Conservation (phyloP, 2,329 filamentous ascomycete genomes). For the Emergomyces pasteurianus region DNA sequence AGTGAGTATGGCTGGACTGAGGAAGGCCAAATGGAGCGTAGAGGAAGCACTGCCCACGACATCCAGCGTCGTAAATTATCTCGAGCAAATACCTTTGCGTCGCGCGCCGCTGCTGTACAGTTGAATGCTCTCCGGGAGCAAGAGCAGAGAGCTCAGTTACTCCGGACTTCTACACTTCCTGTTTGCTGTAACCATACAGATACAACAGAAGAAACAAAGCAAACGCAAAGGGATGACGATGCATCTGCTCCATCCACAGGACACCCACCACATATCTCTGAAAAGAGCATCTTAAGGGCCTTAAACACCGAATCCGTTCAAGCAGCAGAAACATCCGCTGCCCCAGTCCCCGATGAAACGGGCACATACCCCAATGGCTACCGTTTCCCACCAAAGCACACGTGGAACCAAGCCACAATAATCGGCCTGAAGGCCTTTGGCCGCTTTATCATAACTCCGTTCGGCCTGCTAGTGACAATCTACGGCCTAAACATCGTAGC, state of each 20-base stretch:
- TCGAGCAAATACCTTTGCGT: constrained; percentile 13
- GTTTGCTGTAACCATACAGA: not conserved
- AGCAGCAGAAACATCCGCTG: not conserved
- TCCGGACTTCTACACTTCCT: not conserved
- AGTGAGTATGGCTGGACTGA: constrained; percentile 20
- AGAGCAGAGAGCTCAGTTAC: not conserved
- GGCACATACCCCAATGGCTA: constrained; percentile 25
- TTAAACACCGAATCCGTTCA: not conserved
- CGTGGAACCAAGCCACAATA: constrained; percentile 19
- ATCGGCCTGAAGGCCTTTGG: constrained; percentile 21
- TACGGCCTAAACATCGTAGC: constrained; percentile 76
- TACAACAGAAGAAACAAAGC: not conserved
- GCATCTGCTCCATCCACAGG: not conserved
- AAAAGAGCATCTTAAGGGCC: not conserved
- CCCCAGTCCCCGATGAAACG: constrained; percentile 18
- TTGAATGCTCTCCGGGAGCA: not conserved
- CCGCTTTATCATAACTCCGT: constrained; percentile 58
- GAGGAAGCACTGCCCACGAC: constrained; percentile 18
- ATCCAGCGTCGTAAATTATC: constrained; percentile 17
- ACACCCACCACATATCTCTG: not conserved
- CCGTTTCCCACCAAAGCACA: constrained; percentile 24
- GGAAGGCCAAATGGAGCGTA: constrained; percentile 20
- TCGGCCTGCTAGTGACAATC: constrained; percentile 64
- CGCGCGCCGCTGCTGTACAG: not conserved
- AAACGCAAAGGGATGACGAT: not conserved